Conservation (phyloP, 2,329 filamentous ascomycete genomes). For the Hymenoscyphus occultus region DNA sequence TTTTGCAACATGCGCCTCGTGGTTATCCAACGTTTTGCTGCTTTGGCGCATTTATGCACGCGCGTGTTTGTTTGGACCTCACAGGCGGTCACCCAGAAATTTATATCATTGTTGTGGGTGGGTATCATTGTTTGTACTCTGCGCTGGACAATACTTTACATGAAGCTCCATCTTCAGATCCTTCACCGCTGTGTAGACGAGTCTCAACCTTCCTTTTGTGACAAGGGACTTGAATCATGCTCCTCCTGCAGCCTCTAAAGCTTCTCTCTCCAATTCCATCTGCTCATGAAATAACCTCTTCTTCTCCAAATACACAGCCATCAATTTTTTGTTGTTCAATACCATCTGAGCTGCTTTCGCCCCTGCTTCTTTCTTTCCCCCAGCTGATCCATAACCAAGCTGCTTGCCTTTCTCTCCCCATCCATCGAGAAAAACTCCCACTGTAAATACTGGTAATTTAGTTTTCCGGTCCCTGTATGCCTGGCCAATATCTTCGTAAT, state of each 20-base stretch:
- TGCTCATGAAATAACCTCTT: constrained; percentile 45
- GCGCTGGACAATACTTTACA: background rate
- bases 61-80: background rate
- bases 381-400: constrained; percentile 61
- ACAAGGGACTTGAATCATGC: background rate
- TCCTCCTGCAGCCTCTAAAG: constrained; percentile 15
- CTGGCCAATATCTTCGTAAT: constrained; percentile 56
- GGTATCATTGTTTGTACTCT: background rate
- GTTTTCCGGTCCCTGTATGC: constrained; percentile 53
- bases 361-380: constrained; percentile 68
- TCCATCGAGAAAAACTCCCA: constrained; percentile 64
- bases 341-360: constrained; percentile 63
- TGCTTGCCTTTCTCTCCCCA: constrained; percentile 63
- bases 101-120: background rate
- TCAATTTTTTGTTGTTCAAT: constrained; percentile 62
- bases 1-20: background rate
- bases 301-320: constrained; percentile 45
- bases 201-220: background rate
- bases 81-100: background rate
- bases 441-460: constrained; percentile 56
- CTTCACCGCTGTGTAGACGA: background rate
- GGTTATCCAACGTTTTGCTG: background rate
- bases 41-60: no score
- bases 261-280: constrained; percentile 27
- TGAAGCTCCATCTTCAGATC: background rate